phyloP scores from a whole-genome alignment of 495 filamentous ascomycete genomes.

The Sordaria brevicollis region DNA sequence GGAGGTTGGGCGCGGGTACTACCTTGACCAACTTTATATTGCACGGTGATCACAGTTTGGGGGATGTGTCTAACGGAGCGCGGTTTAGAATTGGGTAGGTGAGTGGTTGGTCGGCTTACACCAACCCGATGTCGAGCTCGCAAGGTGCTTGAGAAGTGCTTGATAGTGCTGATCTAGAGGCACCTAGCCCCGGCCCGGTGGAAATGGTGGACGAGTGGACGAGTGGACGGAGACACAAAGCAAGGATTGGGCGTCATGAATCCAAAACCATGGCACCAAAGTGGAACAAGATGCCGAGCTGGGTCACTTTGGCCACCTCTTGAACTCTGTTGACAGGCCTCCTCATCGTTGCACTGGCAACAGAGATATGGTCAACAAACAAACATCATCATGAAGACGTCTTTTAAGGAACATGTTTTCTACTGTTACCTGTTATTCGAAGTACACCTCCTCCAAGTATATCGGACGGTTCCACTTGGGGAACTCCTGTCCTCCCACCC shows the following conservation, averaged over 20 bases:
- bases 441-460: neutral
- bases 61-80: neutral
- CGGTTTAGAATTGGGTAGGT: neutral
- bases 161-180: neutral
- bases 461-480: neutral
- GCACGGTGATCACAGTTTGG: neutral
- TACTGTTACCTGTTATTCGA: no score
- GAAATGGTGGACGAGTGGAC: neutral
- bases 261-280: neutral
- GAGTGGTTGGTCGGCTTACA: neutral
- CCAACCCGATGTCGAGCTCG: neutral
- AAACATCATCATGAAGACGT: neutral
- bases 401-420: neutral
- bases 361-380: neutral
- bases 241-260: neutral
- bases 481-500: neutral
- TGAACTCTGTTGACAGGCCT: neutral
- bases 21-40: neutral
- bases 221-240: neutral
- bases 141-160: neutral
- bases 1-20: neutral
- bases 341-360: neutral
- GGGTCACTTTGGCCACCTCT: neutral
- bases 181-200: neutral
- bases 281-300: neutral